Evolutionary conservation across 2,329 filamentous ascomycete species (phyloP).

Genomic region (Apiospora hydei): DNA sequence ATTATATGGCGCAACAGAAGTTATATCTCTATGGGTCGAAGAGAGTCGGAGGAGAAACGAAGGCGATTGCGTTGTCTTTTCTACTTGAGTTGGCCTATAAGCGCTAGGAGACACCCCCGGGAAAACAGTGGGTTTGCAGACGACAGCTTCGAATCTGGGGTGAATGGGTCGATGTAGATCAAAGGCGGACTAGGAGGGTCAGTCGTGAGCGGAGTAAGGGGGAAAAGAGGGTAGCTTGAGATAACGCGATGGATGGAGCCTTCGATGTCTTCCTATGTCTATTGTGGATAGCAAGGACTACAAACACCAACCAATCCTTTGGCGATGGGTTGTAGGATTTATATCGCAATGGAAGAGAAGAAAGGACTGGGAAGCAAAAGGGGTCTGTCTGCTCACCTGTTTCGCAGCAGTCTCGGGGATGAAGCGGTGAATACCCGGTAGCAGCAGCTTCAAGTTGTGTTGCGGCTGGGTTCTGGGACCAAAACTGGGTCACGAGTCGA

Average conservation of each 20-base stretch:
- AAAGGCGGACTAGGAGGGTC: slow-evolving; percentile 3
- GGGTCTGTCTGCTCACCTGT: slow-evolving; percentile 20
- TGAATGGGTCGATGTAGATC: slow-evolving; percentile 9
- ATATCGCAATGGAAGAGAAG: not conserved
- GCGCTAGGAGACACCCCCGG: not conserved
- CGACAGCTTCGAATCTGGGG: slow-evolving; percentile 19
- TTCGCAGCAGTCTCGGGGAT: slow-evolving; percentile 20
- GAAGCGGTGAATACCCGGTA: slow-evolving; percentile 21
- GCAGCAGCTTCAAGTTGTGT: slow-evolving; percentile 3
- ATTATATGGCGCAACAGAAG: not conserved
- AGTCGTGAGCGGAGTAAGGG: not conserved
- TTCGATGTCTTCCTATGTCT: not conserved
- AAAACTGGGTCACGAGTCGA: slow-evolving; percentile 19
- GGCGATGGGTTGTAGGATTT: slow-evolving; percentile 1
- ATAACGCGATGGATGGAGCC: not conserved
- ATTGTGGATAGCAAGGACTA: not conserved
- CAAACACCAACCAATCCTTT: not conserved
- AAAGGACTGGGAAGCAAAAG: not conserved
- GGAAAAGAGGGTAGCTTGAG: slow-evolving; percentile 2
- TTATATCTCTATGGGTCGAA: not conserved
- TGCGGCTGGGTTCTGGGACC: slow-evolving; percentile 17
- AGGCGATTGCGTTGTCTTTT: slow-evolving; percentile 10
- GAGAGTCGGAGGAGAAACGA: not conserved
- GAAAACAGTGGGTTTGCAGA: not conserved
- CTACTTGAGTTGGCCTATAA: not conserved